Evolutionary conservation across 2,329 filamentous ascomycete genomes (phyloP).

Genomic region (Pseudopithomyces chartarum): DNA sequence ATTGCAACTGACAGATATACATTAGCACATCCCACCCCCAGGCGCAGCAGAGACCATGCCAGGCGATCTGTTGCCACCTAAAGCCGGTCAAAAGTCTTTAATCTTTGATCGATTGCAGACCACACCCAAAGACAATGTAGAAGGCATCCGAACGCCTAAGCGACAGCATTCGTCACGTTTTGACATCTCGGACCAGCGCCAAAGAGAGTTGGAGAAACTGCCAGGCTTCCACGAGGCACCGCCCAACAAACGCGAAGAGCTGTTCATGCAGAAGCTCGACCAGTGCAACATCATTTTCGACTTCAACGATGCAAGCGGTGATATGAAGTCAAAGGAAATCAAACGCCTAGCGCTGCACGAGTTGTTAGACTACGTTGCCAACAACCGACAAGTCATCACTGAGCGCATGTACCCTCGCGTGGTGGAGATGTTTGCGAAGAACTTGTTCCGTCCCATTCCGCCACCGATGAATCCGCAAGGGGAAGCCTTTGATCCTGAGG

Average conservation of each 20-base stretch:
- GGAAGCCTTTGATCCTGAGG: conserved; percentile 97
- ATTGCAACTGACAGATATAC: conserved; percentile 7
- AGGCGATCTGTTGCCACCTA: conserved; percentile 91
- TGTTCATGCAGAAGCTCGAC: conserved; percentile 99
- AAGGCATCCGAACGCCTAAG: conserved; percentile 93
- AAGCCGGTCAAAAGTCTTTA: conserved; percentile 85
- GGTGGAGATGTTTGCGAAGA: conserved; percentile 99
- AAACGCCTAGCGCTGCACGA: conserved; percentile 96
- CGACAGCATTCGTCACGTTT: conserved; percentile 97
- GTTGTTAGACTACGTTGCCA: conserved; percentile 95
- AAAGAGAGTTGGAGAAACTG: conserved; percentile 92
- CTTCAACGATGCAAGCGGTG: conserved; percentile 96
- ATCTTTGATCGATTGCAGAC: conserved; percentile 89
- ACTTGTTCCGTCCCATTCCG: conserved; percentile 94
- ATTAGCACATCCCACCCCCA: conserved; percentile 85
- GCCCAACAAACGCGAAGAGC: conserved; percentile 89
- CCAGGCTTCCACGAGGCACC: conserved; percentile 98
- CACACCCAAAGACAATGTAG: conserved; percentile 94
- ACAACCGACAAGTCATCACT: conserved; percentile 97
- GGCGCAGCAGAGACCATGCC: conserved; percentile 98
- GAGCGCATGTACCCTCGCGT: conserved; percentile 99
- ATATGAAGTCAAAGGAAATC: conserved; percentile 99
- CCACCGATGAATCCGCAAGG: conserved; percentile 97
- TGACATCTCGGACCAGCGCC: conserved; percentile 89
- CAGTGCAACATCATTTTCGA: conserved; percentile 99